Conservation (phyloP, 169 alveolate species). For the Cystoisospora suis region DNA sequence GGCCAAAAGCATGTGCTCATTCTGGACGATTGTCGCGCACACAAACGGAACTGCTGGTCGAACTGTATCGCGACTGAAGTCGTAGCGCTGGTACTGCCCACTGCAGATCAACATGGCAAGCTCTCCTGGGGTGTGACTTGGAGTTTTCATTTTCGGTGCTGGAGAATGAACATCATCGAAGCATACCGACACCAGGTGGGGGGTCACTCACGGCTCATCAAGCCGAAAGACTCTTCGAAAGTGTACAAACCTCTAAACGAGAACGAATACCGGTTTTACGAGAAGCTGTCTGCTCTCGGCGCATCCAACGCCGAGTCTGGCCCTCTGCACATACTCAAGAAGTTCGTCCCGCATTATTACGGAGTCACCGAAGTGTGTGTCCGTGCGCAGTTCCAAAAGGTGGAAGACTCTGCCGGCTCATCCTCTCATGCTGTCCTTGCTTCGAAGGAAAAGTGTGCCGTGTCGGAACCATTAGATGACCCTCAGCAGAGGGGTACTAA, state of each 20-base stretch:
- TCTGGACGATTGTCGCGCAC: too few relatives aligned
- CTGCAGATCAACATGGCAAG: background rate
- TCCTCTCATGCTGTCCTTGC: background rate
- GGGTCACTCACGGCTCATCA: constrained; percentile 74
- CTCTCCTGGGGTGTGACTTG: background rate
- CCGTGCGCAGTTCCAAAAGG: constrained; percentile 26
- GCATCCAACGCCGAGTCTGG: constrained; percentile 71
- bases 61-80: too few relatives aligned
- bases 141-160: background rate
- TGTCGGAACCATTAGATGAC: background rate
- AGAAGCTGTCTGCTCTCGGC: constrained; percentile 68
- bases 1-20: too few relatives aligned
- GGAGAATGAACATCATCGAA: constrained; percentile 54
- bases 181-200: constrained; percentile 79
- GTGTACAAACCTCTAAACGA: constrained; percentile 75
- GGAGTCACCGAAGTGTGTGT: constrained; percentile 70
- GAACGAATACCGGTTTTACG: constrained; percentile 73
- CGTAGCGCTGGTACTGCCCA: too few relatives aligned
- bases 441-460: background rate
- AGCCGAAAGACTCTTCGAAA: constrained; percentile 74
- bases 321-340: constrained; percentile 73
- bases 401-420: background rate
- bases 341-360: constrained; percentile 75
- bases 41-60: too few relatives aligned
- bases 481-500: too few relatives aligned